phyloP scores from a whole-genome alignment of 148 eudicot species.

The Gaultheria prostrata region DNA sequence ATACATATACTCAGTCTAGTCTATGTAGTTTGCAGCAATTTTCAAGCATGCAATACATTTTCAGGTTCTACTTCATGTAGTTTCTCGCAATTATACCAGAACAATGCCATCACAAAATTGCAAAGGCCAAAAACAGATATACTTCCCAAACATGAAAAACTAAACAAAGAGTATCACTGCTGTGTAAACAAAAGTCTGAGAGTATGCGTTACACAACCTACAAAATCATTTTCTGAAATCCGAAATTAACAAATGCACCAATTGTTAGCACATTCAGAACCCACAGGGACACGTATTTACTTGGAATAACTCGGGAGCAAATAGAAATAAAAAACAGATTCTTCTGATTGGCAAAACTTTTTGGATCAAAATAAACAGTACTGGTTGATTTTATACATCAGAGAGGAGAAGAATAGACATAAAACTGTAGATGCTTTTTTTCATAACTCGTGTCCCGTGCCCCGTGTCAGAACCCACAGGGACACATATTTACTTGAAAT shows the following conservation, averaged over 20 bases:
- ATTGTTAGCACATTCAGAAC: neutral
- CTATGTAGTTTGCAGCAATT: neutral
- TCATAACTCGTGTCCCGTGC: too few relatives aligned
- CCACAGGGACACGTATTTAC: neutral
- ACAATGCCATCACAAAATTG: neutral
- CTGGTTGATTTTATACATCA: neutral
- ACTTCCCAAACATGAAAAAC: neutral
- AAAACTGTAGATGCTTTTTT: neutral
- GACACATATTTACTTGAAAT: neutral
- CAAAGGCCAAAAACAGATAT: neutral
- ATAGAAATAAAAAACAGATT: neutral
- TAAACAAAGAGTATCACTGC: neutral
- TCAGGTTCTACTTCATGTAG: neutral
- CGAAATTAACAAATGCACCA: neutral
- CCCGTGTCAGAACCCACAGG: neutral
- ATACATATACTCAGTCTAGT: neutral
- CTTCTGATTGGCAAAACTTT: neutral
- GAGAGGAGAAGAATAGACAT: neutral
- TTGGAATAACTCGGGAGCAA: neutral
- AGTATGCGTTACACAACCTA: neutral
- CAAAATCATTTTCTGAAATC: neutral
- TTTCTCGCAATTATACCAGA: neutral
- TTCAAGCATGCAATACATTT: neutral
- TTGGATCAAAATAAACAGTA: neutral
- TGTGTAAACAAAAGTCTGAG: neutral